A percentile compares a stretch with the other conserved stretches of the same genome.
These are phyloP conservation scores for Fraxinus velutina DNA, from an alignment of 305 asterid genomes.

Conservation along the genomic window DNA sequence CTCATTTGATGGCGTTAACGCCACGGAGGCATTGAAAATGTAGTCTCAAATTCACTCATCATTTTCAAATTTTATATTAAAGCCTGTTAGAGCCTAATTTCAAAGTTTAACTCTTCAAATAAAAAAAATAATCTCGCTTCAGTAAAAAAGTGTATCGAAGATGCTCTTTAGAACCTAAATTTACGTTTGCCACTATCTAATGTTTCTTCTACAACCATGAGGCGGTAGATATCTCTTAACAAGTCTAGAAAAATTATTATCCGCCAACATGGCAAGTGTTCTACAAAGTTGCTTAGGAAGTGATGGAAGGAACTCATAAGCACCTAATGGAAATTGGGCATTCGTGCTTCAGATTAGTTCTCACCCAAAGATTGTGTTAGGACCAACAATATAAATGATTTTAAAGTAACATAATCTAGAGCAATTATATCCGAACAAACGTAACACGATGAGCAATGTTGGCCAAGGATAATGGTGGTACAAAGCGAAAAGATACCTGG, in stretches of 20 bases:
- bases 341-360: not conserved
- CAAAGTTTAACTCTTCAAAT: not conserved
- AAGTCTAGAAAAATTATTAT: not conserved
- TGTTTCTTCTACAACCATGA: not conserved
- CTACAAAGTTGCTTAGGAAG: not conserved
- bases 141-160: not conserved
- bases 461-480: not conserved
- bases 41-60: too few relatives aligned
- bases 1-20: too few relatives aligned
- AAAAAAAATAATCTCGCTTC: not conserved
- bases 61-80: too few relatives aligned
- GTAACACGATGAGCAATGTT: not conserved
- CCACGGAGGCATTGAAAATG: too few relatives aligned
- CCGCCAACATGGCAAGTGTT: not conserved
- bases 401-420: not conserved
- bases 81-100: not conserved
- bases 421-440: not conserved
- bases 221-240: not conserved
- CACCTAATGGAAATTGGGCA: not conserved
- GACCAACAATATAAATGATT: not conserved
- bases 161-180: not conserved
- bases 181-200: not conserved
- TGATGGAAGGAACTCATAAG: not conserved
- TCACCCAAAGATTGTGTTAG: not conserved
- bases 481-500: not conserved